Evolutionary conservation across 1,284 basidiomycete genomes (phyloP).

Genomic region (Marasmius fiardii): DNA sequence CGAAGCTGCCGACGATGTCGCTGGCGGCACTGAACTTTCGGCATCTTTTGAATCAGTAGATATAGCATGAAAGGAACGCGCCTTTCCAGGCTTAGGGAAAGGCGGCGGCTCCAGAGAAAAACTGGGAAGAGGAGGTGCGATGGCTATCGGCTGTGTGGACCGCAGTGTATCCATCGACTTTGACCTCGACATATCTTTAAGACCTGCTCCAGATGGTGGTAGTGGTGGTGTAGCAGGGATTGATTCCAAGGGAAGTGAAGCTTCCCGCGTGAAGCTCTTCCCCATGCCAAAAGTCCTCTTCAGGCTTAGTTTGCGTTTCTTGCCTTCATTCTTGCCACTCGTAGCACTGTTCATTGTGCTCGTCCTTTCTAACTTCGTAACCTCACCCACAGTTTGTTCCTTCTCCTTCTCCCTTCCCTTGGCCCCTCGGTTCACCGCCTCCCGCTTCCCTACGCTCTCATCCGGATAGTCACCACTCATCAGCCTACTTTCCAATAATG

Average conservation of each 20-base stretch:
- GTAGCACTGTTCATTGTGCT: neutral
- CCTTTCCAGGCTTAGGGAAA: neutral
- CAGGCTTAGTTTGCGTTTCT: slow-evolving; percentile 5
- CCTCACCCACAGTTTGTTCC: slow-evolving; percentile 4
- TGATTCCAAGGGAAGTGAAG: neutral
- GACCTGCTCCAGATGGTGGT: neutral
- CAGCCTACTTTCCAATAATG: slow-evolving; percentile 45
- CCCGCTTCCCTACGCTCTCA: slow-evolving; percentile 16
- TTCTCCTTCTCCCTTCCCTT: slow-evolving; percentile 5
- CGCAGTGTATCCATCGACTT: slow-evolving; percentile 9
- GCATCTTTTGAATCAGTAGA: neutral
- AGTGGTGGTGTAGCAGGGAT: neutral
- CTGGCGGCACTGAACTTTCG: neutral
- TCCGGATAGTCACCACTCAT: slow-evolving; percentile 38
- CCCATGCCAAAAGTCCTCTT: slow-evolving; percentile 3
- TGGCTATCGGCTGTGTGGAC: slow-evolving; percentile 2
- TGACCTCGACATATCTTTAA: slow-evolving; percentile 1
- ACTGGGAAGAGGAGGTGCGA: slow-evolving; percentile 3
- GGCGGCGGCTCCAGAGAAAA: slow-evolving; percentile 1
- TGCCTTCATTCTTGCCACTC: slow-evolving; percentile 1
- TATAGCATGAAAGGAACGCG: neutral
- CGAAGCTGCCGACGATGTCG: neutral
- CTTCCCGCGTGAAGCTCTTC: neutral
- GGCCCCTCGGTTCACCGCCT: slow-evolving; percentile 8
- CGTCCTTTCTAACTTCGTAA: neutral